Percentiles rank a stretch among this genome's conserved stretches.
Conservation (phyloP, 2,329 filamentous ascomycete species). For the Monosporascus ibericus region DNA sequence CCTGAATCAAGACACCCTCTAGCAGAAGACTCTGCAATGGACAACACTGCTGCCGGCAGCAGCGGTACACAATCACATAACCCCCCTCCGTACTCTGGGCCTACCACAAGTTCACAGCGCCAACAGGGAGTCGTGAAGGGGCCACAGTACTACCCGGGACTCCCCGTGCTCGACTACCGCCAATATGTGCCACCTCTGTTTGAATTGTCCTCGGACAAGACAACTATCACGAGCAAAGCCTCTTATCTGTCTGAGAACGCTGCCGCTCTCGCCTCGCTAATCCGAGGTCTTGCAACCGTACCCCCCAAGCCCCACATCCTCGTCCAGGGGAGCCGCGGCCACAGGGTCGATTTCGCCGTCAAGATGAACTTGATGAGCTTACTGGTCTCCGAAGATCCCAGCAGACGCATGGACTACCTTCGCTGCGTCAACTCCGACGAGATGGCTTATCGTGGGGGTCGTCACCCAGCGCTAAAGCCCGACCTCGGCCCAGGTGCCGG, state of each 20-base stretch:
- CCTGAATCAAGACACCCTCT: constrained; percentile 5
- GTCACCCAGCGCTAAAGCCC: constrained; percentile 35
- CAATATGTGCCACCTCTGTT: constrained; percentile 48
- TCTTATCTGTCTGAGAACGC: constrained; percentile 42
- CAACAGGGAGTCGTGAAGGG: constrained; percentile 12
- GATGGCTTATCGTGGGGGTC: constrained; percentile 42
- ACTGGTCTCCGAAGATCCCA: constrained; percentile 40
- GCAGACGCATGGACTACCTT: constrained; percentile 45
- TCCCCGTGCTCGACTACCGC: constrained; percentile 44
- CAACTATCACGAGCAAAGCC: constrained; percentile 39
- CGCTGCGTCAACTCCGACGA: constrained; percentile 44
- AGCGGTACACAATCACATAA: constrained; percentile 1
- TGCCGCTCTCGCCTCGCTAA: constrained; percentile 37
- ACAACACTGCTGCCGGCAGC: constrained; percentile 1
- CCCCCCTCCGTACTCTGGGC: constrained; percentile 24
- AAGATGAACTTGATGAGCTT: constrained; percentile 50
- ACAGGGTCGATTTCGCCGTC: constrained; percentile 44
- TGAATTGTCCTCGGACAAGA: constrained; percentile 42
- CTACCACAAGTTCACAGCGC: constrained; percentile 14
- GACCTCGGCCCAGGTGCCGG: constrained; percentile 33
- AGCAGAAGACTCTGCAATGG: constrained; percentile 6
- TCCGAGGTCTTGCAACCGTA: constrained; percentile 43
- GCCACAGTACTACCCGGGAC: constrained; percentile 37
- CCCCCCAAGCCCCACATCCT: constrained; percentile 50
- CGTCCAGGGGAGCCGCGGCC: constrained; percentile 39